Evolutionary conservation across 805 yeast species (phyloP).

Genomic region (Starmerella apicola): DNA sequence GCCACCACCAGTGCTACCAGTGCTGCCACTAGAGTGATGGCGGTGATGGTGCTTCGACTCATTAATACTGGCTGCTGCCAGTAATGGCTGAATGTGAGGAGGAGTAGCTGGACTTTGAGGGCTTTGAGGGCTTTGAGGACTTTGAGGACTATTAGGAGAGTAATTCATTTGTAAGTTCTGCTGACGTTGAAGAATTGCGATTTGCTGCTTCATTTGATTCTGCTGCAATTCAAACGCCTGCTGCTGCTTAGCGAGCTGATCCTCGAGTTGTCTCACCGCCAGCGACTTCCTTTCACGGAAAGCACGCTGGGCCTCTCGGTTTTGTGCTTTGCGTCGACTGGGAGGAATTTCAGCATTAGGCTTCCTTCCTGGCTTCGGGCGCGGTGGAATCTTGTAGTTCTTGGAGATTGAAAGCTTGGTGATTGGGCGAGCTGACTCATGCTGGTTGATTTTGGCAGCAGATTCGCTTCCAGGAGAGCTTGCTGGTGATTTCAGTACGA

Average conservation of each 20-base stretch:
- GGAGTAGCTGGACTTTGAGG: neutral
- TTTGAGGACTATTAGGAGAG: neutral
- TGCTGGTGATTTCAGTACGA: slow-evolving; percentile 6
- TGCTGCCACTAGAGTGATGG: neutral
- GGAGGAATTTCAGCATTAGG: slow-evolving; percentile 70
- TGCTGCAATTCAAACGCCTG: slow-evolving; percentile 62
- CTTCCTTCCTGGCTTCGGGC: slow-evolving; percentile 55
- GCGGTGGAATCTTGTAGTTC: slow-evolving; percentile 74
- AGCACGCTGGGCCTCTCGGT: slow-evolving; percentile 70
- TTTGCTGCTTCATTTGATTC: slow-evolving; percentile 62
- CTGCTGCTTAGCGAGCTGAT: slow-evolving; percentile 85
- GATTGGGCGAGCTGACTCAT: neutral
- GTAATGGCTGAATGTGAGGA: neutral
- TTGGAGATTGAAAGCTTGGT: slow-evolving; percentile 41
- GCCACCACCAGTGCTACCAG: no score
- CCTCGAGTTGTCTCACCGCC: slow-evolving; percentile 47
- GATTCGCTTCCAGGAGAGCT: neutral
- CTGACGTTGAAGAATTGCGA: slow-evolving; percentile 55
- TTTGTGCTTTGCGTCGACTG: slow-evolving; percentile 39
- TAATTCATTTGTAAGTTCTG: slow-evolving; percentile 30
- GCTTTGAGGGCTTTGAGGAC: neutral
- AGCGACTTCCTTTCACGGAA: slow-evolving; percentile 69
- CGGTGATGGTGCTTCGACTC: neutral
- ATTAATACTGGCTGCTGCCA: neutral
- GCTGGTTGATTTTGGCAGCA: neutral